Conservation (phyloP, 352 stramenopile genomes). For the Thraustochytrium striatum region DNA sequence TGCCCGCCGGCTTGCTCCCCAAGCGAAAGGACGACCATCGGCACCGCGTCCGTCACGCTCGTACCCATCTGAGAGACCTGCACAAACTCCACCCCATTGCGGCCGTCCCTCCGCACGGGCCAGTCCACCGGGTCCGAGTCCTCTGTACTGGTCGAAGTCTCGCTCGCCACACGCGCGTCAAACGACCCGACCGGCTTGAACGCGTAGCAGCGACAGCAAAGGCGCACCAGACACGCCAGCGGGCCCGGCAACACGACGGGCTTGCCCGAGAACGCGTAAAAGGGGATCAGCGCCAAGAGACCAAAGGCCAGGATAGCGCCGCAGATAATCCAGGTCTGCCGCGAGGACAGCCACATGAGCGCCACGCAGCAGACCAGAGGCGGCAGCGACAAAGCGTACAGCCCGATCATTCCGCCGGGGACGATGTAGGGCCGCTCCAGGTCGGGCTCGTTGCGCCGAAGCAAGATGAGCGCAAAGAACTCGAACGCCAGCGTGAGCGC, state of each 20-base stretch:
- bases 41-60: too few relatives aligned
- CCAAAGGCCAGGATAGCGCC: not conserved
- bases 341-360: not conserved
- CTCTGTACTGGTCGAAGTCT: too few relatives aligned
- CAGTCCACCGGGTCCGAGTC: too few relatives aligned
- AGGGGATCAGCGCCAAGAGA: constrained; percentile 26
- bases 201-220: constrained; percentile 1
- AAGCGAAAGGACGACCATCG: too few relatives aligned
- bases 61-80: too few relatives aligned
- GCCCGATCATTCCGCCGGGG: not conserved
- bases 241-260: not conserved
- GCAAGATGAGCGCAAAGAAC: constrained; percentile 42
- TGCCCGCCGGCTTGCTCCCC: too few relatives aligned
- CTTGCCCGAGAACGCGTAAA: constrained; percentile 1
- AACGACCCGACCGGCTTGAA: constrained; percentile 6
- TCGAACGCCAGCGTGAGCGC: constrained; percentile 31
- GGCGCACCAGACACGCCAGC: not conserved
- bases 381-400: not conserved
- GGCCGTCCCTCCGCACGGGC: too few relatives aligned
- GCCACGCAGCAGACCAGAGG: constrained; percentile 4
- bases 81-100: too few relatives aligned
- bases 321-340: constrained; percentile 8
- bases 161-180: too few relatives aligned
- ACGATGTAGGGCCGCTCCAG: constrained; percentile 25
- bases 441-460: constrained; percentile 16